phyloP scores from a whole-genome alignment of 2,329 filamentous ascomycete genomes.

The Aureobasidium sp. region DNA sequence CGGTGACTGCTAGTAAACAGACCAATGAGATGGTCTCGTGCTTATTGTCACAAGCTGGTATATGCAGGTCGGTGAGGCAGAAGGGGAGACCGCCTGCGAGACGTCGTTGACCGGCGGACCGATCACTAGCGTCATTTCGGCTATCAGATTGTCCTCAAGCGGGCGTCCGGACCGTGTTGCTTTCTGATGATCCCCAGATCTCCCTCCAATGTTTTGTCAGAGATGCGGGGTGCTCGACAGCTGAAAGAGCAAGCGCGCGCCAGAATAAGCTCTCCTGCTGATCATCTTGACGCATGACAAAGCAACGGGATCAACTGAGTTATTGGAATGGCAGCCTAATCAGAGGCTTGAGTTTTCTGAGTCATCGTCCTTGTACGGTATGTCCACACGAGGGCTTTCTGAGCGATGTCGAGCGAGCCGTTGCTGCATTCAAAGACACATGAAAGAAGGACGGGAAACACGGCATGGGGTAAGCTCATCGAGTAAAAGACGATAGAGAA shows the following conservation, averaged over 20 bases:
- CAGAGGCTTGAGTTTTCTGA: not conserved
- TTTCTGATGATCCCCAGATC: conserved; percentile 10
- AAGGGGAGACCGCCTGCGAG: not conserved
- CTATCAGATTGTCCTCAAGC: not conserved
- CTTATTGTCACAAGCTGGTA: not conserved
- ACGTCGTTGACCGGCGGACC: conserved; percentile 8
- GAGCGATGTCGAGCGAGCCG: not conserved
- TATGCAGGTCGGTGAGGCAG: not conserved
- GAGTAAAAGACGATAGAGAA: conserved; percentile 3
- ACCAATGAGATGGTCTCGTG: not conserved
- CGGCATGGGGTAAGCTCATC: conserved; percentile 9
- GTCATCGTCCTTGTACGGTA: conserved; percentile 6
- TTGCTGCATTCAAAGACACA: not conserved
- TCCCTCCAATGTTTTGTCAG: not conserved
- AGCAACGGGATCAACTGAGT: not conserved
- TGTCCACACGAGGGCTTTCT: conserved; percentile 1
- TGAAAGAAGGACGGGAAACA: not conserved
- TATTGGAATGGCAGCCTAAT: not conserved
- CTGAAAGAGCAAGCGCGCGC: not conserved
- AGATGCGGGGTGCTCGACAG: not conserved
- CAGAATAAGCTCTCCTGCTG: not conserved
- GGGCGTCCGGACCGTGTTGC: not conserved
- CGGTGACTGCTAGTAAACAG: not conserved
- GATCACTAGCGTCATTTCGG: conserved; percentile 11
- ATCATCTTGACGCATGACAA: not conserved